Evolutionary conservation across 352 stramenopile genomes (phyloP), one percentile per base, ranked within the genome.

Genomic region (Phytophthora uliginosa): DNA sequence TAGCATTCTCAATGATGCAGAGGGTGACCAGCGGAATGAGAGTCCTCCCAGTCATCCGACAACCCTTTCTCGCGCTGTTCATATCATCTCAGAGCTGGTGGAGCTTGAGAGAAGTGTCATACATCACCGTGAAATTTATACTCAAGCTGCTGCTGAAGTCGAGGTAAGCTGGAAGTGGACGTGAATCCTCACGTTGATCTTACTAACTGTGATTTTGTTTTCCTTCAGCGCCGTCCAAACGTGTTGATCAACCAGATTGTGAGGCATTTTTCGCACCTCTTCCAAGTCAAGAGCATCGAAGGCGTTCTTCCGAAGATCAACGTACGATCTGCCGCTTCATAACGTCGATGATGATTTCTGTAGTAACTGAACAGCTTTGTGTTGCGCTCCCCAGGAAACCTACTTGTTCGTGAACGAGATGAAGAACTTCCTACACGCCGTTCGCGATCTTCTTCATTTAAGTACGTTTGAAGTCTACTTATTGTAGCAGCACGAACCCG

Each of bases 221-320:
- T 48, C 34, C 9, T 70, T 9, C 36, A 94, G 86, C 83, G 88
- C 33, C 84, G 86, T 20, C 91, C 91, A 31, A 90, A 87, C 24
- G 77, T 96, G 13, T 65, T 97, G 18, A 82, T 97, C 20, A 95
- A 97, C 62, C 86, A 95, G 52, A 95, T 97, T 26, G 89, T 98
- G 9, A 81, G 83, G 33, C 91, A 98, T 34, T 97, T 97, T 61
- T 91, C 83, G 26, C 87, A 97, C 48, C 75, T 98, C 7, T 98
- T 98, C 76, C 78, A 93, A 50, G 82, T 98, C 18, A 93, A 90
- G 53, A 88, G 74, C 34, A 76, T 97, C 15, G 91, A 98, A 60
- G 92, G 91, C 1, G 86, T 97, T 31, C 81, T 98, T n/a, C 92
- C 92, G 4, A 97, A 97, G 63, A 96, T 97, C 55, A 97, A 97